Conservation (phyloP, 208 protist species). For the Leishmania major region DNA sequence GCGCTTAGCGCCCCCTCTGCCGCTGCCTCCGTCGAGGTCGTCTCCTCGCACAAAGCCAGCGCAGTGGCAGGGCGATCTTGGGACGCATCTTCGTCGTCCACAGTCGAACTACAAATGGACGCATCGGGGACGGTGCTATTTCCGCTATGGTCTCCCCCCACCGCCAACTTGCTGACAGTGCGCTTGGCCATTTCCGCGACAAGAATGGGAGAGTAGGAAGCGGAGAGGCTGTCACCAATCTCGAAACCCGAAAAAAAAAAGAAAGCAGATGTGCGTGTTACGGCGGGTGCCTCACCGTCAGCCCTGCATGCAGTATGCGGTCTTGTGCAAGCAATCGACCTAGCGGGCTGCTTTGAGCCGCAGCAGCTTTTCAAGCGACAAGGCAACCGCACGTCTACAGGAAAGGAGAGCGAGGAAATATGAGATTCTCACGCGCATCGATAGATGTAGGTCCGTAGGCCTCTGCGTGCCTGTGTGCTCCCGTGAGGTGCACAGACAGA, state of each 20-base stretch:
- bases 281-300: background rate
- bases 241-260: background rate
- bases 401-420: background rate
- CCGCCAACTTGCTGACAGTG: background rate
- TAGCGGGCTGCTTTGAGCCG: background rate
- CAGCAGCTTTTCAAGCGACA: background rate
- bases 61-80: background rate
- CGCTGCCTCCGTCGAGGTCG: background rate
- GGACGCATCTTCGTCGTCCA: background rate
- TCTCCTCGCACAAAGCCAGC: conserved; percentile 1
- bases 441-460: no score
- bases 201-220: background rate
- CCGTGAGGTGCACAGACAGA: no score
- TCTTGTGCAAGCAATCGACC: background rate
- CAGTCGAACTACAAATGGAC: background rate
- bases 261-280: background rate
- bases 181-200: background rate
- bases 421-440: background rate
- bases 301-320: background rate
- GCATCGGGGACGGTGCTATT: background rate
- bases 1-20: background rate
- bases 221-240: background rate
- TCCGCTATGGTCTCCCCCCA: background rate
- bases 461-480: no score
- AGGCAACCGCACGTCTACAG: background rate